Percentiles rank a stretch among this genome's conserved stretches.
phyloP scores from a whole-genome alignment of 495 filamentous ascomycete species.

The Penicillium psychrofluorescens region DNA sequence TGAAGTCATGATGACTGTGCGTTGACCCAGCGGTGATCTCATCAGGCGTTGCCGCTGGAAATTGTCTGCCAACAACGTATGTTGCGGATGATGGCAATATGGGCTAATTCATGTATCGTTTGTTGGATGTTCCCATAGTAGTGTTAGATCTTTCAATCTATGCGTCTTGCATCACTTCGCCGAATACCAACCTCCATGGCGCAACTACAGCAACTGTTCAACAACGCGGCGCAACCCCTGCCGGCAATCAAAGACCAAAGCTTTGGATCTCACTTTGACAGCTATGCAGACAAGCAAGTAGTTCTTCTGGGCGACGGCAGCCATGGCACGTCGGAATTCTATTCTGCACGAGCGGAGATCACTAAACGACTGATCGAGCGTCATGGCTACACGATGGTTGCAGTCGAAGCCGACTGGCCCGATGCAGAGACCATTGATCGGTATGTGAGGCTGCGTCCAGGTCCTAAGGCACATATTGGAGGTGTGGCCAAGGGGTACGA shows the following conservation, averaged over 20 bases:
- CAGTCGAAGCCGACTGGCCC: constrained; percentile 54
- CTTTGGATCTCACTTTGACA: constrained; percentile 38
- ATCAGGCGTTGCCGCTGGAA: constrained; percentile 4
- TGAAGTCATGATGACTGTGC: constrained; percentile 29
- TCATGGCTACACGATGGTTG: constrained; percentile 51
- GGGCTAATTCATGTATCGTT: too few species aligned
- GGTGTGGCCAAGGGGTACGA: constrained; percentile 21
- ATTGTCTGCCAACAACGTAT: not conserved
- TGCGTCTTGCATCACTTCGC: constrained; percentile 3
- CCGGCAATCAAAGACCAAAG: constrained; percentile 26
- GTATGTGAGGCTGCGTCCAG: constrained; percentile 45
- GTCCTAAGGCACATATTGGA: constrained; percentile 24
- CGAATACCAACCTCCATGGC: constrained; percentile 14
- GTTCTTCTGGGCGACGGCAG: constrained; percentile 51
- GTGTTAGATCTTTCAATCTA: not conserved
- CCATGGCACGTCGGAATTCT: constrained; percentile 56
- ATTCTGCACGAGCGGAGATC: constrained; percentile 46
- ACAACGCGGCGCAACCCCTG: constrained; percentile 29
- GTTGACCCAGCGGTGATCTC: constrained; percentile 19
- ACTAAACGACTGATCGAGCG: constrained; percentile 44
- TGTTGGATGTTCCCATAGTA: too few species aligned
- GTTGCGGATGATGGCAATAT: not conserved
- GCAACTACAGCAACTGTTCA: constrained; percentile 27
- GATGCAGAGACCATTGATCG: constrained; percentile 50
- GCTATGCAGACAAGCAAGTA: constrained; percentile 33